Evolutionary conservation across 2,329 filamentous ascomycete genomes (phyloP), one percentile per base, ranked within the genome.

Genomic region (Fusarium pilosicola): DNA sequence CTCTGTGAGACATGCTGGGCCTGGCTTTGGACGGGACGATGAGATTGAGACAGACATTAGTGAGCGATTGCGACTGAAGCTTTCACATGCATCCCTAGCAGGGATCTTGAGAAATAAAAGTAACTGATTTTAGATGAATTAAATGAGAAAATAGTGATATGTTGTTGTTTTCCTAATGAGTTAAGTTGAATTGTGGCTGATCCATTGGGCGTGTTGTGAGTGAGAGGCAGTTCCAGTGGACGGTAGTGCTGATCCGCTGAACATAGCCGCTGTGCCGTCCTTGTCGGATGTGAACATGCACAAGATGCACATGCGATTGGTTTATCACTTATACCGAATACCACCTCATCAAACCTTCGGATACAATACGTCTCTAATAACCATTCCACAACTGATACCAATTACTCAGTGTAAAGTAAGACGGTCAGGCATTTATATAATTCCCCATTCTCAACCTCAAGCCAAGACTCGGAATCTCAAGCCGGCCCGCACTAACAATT

Each of bases 401-500:
- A 6, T n/a, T 42, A 8, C 4, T 15, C 8, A 42, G 6, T n/a
- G 22, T 15, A n/a, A 42, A 42, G 17, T 7, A n/a, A 39, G 30
- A 20, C 0, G 10, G 4, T 3, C 32, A 18, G 22, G 7, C 6
- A 30, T 56, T 56, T 32, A 44, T 24, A 41, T 18, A 18, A n/a
- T 14, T n/a, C n/a, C 15, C 32, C 24, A 28, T n/a, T 26, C 30
- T 58, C 30, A 24, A 6, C 17, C 18, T 26, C 17, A 26, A 67
- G 42, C 57, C 66, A 69, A 57, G 46, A 6, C 22, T 20, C 68
- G 51, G 51, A 71, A 39, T 34, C 30, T 66, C n/a, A 57, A 55
- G 60, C 66, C 71, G 71, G 67, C 51, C 69, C 68, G 63, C 71
- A 74, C 71, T 74, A 74, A 74, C 71, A 74, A 72, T 74, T 57